A percentile compares a stretch with the other conserved stretches of the same genome.
phyloP scores from a whole-genome alignment of 371 early-diverging fungal species.

The Gilbertella persicaria region DNA sequence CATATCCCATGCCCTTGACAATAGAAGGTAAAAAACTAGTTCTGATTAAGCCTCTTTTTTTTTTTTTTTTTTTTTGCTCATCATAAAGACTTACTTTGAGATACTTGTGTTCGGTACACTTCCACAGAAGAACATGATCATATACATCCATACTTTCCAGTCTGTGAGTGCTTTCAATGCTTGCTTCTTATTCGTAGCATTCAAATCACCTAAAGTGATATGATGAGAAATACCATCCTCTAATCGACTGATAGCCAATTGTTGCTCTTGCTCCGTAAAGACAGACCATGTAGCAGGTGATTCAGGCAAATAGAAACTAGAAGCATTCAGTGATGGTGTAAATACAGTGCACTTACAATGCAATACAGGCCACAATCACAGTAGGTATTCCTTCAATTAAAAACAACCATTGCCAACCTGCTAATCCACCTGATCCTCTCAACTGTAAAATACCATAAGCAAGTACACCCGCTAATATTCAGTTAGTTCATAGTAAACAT shows the following conservation, averaged over 20 bases:
- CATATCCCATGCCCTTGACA: slow-evolving; percentile 47
- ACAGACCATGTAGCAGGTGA: slow-evolving; percentile 40
- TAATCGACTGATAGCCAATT: slow-evolving; percentile 31
- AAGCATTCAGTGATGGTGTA: background rate
- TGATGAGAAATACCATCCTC: slow-evolving; percentile 20
- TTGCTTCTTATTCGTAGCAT: slow-evolving; percentile 41
- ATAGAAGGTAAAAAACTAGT: slow-evolving; percentile 45
- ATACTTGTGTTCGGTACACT: slow-evolving; percentile 52
- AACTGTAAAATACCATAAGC: slow-evolving; percentile 47
- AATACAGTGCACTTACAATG: slow-evolving; percentile 26
- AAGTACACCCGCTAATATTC: slow-evolving; percentile 41
- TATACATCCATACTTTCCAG: slow-evolving; percentile 54
- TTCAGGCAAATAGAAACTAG: slow-evolving; percentile 43
- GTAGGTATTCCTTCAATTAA: slow-evolving; percentile 56
- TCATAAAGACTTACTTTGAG: slow-evolving; percentile 36
- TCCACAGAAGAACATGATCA: slow-evolving; percentile 54
- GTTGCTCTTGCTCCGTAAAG: slow-evolving; percentile 34
- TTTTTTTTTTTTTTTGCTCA: background rate
- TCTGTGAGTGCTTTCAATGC: slow-evolving; percentile 39
- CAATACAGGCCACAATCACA: slow-evolving; percentile 35
- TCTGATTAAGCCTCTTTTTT: background rate
- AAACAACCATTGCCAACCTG: slow-evolving; percentile 57
- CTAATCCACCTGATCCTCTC: slow-evolving; percentile 35
- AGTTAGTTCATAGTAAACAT: background rate
- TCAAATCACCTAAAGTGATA: slow-evolving; percentile 35